Percentiles rank a stretch among this genome's conserved stretches.
These are phyloP conservation scores for Dothiorella sarmentorum DNA, from an alignment of 2,329 filamentous ascomycete species.

Conservation along the genomic window DNA sequence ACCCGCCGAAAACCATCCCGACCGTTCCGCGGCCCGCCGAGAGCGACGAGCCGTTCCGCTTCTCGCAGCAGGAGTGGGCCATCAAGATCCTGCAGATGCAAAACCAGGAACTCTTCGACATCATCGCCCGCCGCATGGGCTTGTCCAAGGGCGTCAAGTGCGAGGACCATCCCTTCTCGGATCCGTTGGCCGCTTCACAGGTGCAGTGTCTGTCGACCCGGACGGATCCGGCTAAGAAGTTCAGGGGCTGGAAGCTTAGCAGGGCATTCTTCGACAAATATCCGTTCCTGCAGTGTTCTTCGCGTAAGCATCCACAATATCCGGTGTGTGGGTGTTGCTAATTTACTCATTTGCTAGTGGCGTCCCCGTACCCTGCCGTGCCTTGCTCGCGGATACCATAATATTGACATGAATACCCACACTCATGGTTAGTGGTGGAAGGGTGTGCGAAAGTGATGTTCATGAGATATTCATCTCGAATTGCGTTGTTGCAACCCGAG, in stretches of 20 bases:
- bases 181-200: neutral
- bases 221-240: neutral
- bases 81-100: neutral
- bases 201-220: neutral
- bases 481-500: too few species aligned
- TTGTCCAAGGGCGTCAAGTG: neutral
- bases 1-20: neutral
- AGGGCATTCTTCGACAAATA: constrained; percentile 8
- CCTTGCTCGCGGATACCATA: too few species aligned
- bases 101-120: neutral
- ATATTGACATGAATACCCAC: too few species aligned
- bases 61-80: neutral
- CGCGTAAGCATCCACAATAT: neutral
- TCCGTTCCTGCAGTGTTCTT: constrained; percentile 10
- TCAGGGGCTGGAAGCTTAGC: constrained; percentile 6
- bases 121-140: neutral
- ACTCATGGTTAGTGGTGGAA: too few species aligned
- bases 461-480: too few species aligned
- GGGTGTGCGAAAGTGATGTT: too few species aligned
- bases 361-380: too few species aligned
- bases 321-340: neutral
- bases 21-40: neutral
- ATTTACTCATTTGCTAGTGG: neutral
- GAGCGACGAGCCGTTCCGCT: neutral
- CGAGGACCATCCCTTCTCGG: neutral